Base-by-base conservation (phyloP, 1,284 basidiomycete genomes). In the Marasmius fiardii region DNA sequence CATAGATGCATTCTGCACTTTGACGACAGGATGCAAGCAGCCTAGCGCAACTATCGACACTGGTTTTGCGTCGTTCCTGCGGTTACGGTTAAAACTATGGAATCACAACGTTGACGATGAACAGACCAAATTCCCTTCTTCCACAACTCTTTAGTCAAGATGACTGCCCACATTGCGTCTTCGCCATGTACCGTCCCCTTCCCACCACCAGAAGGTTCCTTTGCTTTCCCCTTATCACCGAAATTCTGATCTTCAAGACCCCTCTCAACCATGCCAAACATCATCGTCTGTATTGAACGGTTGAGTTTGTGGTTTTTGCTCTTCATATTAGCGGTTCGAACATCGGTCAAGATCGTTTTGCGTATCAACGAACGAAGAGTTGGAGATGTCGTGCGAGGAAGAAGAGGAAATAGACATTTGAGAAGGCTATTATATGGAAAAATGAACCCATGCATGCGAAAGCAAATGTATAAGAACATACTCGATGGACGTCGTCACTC, bases 91-190 rank as follows among this genome's bases (percentile, higher is more conserved):
- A 49, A 24, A 4, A 44, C n/a, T 23, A 1, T 18, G 16, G 26
- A 6, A 26, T 14, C 12, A 54, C 43, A 34, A 48, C 2, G 7
- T n/a, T 31, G 33, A 44, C 48, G 10, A 31, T 24, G 44, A 54
- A 74, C 82, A 58, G 61, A 90, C 95, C 96, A 99, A 39, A 97
- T 85, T 34, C 88, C 85, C 73, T 96, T 98, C 64, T 83, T 84
- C 97, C 96, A 99, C 24, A 99, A 77, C 65, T 99, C 95, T 66
- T 93, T 91, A 14, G 95, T 93, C 53, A 99, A 74, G 50, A 96
- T 90, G 44, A 99, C 89, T 1, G 97, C 96, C 96, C 97, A 99
- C 82, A 98, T 91, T 1, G 96, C 95, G 66, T 98, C 96, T 37
- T 92, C 90, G 6, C 86, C 84, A 54, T 76, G 76, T 58, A 75